These are phyloP conservation scores for Penicillium nucicola DNA, from an alignment of 495 filamentous ascomycete species.

Conservation along the genomic window DNA sequence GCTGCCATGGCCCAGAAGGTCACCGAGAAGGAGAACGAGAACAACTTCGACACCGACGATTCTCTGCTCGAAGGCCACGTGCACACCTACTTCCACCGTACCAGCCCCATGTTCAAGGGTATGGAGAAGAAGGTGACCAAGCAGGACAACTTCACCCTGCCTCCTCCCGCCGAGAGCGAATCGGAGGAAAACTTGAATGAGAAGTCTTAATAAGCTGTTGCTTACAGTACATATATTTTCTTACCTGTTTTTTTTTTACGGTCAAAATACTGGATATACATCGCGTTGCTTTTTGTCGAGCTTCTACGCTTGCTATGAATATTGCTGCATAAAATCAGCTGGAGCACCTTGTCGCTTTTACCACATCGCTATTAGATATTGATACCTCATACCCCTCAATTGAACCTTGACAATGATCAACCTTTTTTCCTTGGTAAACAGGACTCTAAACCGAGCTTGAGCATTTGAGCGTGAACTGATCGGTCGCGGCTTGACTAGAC, in stretches of 20 bases:
- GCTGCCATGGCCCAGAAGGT: slow-evolving; percentile 44
- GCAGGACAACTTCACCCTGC: slow-evolving; percentile 37
- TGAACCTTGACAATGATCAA: not conserved
- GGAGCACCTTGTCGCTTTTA: too few relatives aligned
- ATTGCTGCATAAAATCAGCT: slow-evolving; percentile 1
- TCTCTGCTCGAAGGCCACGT: slow-evolving; percentile 43
- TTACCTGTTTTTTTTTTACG: slow-evolving; percentile 1
- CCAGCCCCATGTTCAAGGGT: slow-evolving; percentile 48
- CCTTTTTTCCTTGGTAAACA: slow-evolving; percentile 1
- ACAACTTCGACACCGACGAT: slow-evolving; percentile 37
- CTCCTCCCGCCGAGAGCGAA: slow-evolving; percentile 37
- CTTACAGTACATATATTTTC: slow-evolving; percentile 9
- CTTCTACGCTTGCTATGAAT: not conserved
- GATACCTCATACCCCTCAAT: slow-evolving; percentile 18
- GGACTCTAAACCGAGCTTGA: too few relatives aligned
- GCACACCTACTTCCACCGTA: slow-evolving; percentile 48
- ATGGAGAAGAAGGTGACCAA: slow-evolving; percentile 37
- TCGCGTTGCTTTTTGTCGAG: not conserved
- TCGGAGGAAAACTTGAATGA: slow-evolving; percentile 20
- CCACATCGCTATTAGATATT: slow-evolving; percentile 20
- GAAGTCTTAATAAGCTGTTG: slow-evolving; percentile 11
- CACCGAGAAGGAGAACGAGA: slow-evolving; percentile 44
- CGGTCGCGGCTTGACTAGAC: too few relatives aligned
- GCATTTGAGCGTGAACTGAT: too few relatives aligned
- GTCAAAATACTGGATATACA: slow-evolving; percentile 11